phyloP scores from a whole-genome alignment of 2,329 filamentous ascomycete species.

The Daldinia sp. region DNA sequence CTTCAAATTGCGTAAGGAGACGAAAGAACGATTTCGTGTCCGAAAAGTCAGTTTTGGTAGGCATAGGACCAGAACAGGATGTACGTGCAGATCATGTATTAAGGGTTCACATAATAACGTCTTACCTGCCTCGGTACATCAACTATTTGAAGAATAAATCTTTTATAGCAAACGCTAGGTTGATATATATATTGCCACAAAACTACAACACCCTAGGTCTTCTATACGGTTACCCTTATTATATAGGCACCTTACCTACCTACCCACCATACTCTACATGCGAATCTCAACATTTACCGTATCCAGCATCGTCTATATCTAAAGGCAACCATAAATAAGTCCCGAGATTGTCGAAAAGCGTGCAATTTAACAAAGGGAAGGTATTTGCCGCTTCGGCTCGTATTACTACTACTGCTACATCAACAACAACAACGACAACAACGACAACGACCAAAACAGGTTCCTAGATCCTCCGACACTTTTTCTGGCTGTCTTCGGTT shows the following conservation, averaged over 20 bases:
- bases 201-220: background rate
- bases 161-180: no score
- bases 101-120: no score
- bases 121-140: no score
- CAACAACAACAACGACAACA: slow-evolving; percentile 25
- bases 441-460: background rate
- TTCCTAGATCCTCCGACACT: slow-evolving; percentile 23
- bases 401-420: slow-evolving; percentile 46
- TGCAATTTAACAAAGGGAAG: slow-evolving; percentile 45
- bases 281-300: background rate
- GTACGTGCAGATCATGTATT: no score
- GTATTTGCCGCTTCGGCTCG: slow-evolving; percentile 46
- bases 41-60: no score
- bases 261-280: slow-evolving; percentile 3
- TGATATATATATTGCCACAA: background rate
- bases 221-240: background rate
- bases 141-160: no score
- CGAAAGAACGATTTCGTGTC: no score
- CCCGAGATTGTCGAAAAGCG: background rate
- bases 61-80: no score
- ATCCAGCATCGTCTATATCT: slow-evolving; percentile 6
- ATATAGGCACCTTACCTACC: background rate
- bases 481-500: slow-evolving; percentile 19
- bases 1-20: no score
- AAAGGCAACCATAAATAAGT: background rate